Evolutionary conservation across 306 rosid species (phyloP), one percentile per base, ranked within the genome.

Genomic region (Cercis canadensis): DNA sequence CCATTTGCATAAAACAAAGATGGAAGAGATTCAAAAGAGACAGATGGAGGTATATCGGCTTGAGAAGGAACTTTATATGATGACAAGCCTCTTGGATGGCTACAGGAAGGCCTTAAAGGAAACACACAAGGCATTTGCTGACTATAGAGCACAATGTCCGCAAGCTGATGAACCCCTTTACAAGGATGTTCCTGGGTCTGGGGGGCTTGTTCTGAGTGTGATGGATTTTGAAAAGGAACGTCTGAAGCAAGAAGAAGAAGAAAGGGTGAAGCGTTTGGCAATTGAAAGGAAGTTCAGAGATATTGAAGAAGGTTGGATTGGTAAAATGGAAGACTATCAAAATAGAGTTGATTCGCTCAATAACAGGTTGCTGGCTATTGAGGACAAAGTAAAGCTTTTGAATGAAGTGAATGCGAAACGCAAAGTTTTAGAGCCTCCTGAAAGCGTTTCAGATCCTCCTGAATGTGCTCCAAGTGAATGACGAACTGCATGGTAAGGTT

Each of bases 181-280:
- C 77, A 86, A 77, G 77, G 97, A 94, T 70, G 97, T 94, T 76
- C 83, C 95, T 46, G 96, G 88, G 16, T 86, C 97, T 55, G 96
- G 96, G 2, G 99, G 97, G 13, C 95, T 91, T 63, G 97, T 91
- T 82, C 75, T 94, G 80, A 91, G 91, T 79, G 81, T 73, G 63
- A 57, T 62, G 82, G 99, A 94, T 62, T 78, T 94, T 67, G 99
- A 89, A 61, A 87, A 80, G 90, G 88, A 74, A 33, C 85, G 83
- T 5, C 57, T 81, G 75, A 91, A 80, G 84, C 88, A 76, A 79
- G 97, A 88, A 87, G 97, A 89, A 70, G 99, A 94, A 77, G 92
- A 91, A 32, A 86, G 84, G 84, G 7, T 71, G 45, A 80, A 24
- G 24, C 72, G 81, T 33, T 16, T 79, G 65, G 58, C 57, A 57